Percentiles rank a stretch among this genome's conserved stretches.
Conservation (phyloP, 2,329 filamentous ascomycete genomes). For the Beauveria brongniartii region DNA sequence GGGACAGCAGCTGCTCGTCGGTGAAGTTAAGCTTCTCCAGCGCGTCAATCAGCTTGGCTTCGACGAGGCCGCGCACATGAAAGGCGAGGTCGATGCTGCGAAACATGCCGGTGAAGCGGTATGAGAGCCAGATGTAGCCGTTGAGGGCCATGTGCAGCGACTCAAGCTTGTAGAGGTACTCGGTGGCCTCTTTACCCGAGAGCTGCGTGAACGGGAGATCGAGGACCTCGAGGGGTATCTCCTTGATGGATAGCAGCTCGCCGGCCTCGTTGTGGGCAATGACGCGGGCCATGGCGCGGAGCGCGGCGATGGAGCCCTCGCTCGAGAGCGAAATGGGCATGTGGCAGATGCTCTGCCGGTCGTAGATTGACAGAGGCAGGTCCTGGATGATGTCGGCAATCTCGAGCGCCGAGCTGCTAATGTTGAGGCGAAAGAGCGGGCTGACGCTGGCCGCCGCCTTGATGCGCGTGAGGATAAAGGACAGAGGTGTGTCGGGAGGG, state of each 20-base stretch:
- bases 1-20: slow-evolving; percentile 23
- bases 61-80: slow-evolving; percentile 69
- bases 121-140: slow-evolving; percentile 88
- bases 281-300: slow-evolving; percentile 58
- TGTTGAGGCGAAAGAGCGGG: slow-evolving; percentile 57
- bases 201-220: slow-evolving; percentile 47
- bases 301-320: slow-evolving; percentile 34
- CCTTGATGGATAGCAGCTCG: slow-evolving; percentile 60
- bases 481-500: slow-evolving; percentile 70
- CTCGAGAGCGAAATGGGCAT: slow-evolving; percentile 58
- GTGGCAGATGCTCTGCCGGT: slow-evolving; percentile 68
- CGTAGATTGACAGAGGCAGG: slow-evolving; percentile 59
- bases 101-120: slow-evolving; percentile 77
- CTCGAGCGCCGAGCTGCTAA: slow-evolving; percentile 50
- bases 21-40: slow-evolving; percentile 43
- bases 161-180: slow-evolving; percentile 64
- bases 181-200: slow-evolving; percentile 28
- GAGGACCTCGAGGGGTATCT: slow-evolving; percentile 65
- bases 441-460: slow-evolving; percentile 59
- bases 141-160: slow-evolving; percentile 73
- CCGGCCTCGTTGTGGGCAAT: slow-evolving; percentile 62
- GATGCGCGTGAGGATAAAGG: slow-evolving; percentile 71
- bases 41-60: slow-evolving; percentile 55
- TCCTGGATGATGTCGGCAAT: slow-evolving; percentile 70
- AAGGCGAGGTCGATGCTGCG: slow-evolving; percentile 65